These are phyloP conservation scores for Musa acuminata DNA, from an alignment of 176 grass and related monocot species.

Conservation along the genomic window DNA sequence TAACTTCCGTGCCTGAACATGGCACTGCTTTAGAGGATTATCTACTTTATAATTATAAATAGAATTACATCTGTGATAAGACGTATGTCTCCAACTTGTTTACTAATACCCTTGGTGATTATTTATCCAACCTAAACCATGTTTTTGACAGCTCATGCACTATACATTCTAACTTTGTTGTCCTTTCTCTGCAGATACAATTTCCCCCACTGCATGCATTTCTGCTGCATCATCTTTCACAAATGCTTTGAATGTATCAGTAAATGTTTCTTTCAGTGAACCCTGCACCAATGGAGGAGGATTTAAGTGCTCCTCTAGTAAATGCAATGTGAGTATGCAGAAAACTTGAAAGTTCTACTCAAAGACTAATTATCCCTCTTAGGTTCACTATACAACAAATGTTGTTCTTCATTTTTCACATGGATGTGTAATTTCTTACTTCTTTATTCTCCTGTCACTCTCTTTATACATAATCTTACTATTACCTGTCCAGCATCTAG, in stretches of 20 bases:
- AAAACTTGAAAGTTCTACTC: not conserved
- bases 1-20: too few species aligned
- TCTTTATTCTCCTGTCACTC: not conserved
- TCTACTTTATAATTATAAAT: too few species aligned
- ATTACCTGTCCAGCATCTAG: too few species aligned
- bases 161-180: slow-evolving; percentile 1
- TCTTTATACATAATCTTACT: too few species aligned
- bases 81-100: not conserved
- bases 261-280: slow-evolving; percentile 62
- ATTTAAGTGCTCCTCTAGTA: slow-evolving; percentile 48
- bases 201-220: slow-evolving; percentile 65
- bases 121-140: not conserved
- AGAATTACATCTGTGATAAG: too few species aligned
- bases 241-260: slow-evolving; percentile 40
- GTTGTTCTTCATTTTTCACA: not conserved
- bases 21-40: too few species aligned
- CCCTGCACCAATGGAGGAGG: slow-evolving; percentile 56
- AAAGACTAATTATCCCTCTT: not conserved
- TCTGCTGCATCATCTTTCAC: slow-evolving; percentile 45
- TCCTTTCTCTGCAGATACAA: slow-evolving; percentile 47
- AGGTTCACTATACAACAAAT: not conserved
- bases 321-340: slow-evolving; percentile 47
- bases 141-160: not conserved
- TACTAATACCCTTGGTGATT: not conserved
- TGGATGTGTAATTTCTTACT: not conserved